Base-by-base conservation (phyloP, 75 land plant genomes). In the Larix kaempferi region DNA sequence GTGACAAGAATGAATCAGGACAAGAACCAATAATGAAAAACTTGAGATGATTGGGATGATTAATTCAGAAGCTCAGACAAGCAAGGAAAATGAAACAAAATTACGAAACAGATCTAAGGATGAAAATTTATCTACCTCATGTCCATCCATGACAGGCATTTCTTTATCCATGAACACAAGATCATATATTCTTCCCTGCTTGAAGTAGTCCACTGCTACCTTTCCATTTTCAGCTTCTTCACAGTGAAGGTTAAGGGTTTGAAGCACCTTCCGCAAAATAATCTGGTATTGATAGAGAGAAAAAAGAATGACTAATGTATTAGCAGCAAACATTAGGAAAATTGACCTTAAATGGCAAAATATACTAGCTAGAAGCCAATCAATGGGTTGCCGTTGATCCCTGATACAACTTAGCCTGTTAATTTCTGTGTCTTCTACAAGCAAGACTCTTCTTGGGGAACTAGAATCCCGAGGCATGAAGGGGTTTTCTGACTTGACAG, bases 141-240 rank as follows among this genome's bases (percentile, higher is more conserved):
- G 33, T 29, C 89, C 89, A 71, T 87, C 89, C 89, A 87, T 87
- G 19, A 87, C 80, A 2, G 89, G 89, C 89, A 87, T 87, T 60
- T 87, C 89, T 66, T 84, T 87, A 22, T 87, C 89, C 86, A 87
- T 87, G 0, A 87, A 78, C 17, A 87, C 73, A 11, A 87, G 81
- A 39, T 87, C 89, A 62, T 84, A 87, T 15, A 35, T 60, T 54
- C 59, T 79, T 5, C 89, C 89, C 65, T 87, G 72, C 59, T 65
- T 77, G 67, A 77, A 60, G 8, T 80, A 63, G 29, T 87, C 86
- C 12, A 87, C 89, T 7, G 89, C 89, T 56, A 79, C 63, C 59
- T 84, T 80, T 19, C 89, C 89, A 73, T 87, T 87, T 33, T 87
- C 86, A 19, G 89, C 89, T 69, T 87, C 89, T 23, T 87, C 89